A percentile compares a stretch with the other conserved stretches of the same genome.
phyloP scores from a whole-genome alignment of 148 eudicot genomes.

The Diospyros kaki region DNA sequence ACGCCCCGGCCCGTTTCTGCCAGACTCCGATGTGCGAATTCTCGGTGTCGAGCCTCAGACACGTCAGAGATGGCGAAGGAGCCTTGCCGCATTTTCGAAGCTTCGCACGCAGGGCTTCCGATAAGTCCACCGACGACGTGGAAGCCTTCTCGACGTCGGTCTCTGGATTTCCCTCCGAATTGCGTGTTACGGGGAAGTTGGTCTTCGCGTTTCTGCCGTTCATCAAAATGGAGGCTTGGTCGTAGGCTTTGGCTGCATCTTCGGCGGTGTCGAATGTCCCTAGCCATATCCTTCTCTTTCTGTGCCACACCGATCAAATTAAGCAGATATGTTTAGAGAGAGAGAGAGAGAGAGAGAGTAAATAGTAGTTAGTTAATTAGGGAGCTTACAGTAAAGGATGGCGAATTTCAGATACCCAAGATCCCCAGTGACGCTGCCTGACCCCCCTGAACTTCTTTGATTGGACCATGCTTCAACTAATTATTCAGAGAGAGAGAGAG shows the following conservation, averaged over 20 bases:
- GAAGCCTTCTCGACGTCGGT: background rate
- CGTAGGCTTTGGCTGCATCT: conserved; percentile 88
- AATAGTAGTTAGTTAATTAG: background rate
- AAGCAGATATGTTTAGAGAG: too few species aligned
- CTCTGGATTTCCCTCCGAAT: background rate
- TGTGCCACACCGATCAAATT: conserved; percentile 6
- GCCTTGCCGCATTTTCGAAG: conserved; percentile 43
- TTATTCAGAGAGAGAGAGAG: background rate
- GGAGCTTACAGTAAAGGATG: conserved; percentile 41
- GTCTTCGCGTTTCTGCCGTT: conserved; percentile 83
- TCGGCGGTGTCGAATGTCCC: conserved; percentile 97
- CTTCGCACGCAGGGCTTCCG: conserved; percentile 55
- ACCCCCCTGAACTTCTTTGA: conserved; percentile 45
- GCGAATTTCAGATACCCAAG: conserved; percentile 54
- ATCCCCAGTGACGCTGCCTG: conserved; percentile 53
- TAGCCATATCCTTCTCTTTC: conserved; percentile 87
- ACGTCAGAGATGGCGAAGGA: conserved; percentile 73
- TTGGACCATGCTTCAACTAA: conserved; percentile 20
- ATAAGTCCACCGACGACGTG: conserved; percentile 22
- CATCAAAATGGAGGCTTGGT: conserved; percentile 85
- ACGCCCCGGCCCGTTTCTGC: conserved; percentile 73
- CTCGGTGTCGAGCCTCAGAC: conserved; percentile 76
- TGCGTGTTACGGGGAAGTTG: conserved; percentile 49
- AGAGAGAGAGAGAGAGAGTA: background rate
- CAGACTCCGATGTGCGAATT: conserved; percentile 86